A percentile compares a stretch with the other conserved stretches of the same genome.
Conservation (phyloP, 306 rosid species). For the Glycine tomentella region DNA sequence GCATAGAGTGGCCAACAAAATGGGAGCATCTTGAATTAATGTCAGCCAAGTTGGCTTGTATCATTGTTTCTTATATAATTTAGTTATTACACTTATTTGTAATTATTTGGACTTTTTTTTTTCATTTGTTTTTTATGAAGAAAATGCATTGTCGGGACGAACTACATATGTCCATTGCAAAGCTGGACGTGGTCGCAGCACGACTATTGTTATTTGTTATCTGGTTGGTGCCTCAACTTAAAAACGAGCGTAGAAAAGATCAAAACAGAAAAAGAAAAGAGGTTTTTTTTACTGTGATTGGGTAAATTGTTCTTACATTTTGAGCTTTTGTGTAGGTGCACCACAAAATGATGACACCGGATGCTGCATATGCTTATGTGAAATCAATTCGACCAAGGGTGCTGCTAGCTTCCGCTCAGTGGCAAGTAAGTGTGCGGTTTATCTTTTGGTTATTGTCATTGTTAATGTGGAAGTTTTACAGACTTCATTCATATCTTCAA, state of each 20-base stretch:
- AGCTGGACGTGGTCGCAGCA: constrained; percentile 99
- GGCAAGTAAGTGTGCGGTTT: constrained; percentile 66
- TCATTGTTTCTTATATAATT: not conserved
- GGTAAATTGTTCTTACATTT: constrained; percentile 35
- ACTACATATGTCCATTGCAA: constrained; percentile 98
- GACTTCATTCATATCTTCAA: too few species aligned
- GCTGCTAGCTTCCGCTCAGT: constrained; percentile 90
- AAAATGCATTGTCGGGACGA: constrained; percentile 71
- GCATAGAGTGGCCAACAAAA: not conserved
- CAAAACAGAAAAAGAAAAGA: not conserved
- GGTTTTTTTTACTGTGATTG: constrained; percentile 10
- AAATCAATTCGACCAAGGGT: constrained; percentile 94
- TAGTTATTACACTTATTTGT: too few species aligned
- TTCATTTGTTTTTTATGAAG: constrained; percentile 50
- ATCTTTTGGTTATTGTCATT: not conserved
- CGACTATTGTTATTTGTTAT: constrained; percentile 92
- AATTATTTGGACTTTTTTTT: too few species aligned
- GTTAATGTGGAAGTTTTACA: not conserved
- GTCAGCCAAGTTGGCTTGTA: not conserved
- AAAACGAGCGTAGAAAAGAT: not conserved
- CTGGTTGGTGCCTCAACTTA: constrained; percentile 64
- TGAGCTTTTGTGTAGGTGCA: constrained; percentile 66
- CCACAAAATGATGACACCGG: constrained; percentile 90
- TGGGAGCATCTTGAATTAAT: constrained; percentile 5
- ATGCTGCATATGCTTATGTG: constrained; percentile 78